Evolutionary conservation across 352 stramenopile species (phyloP).

Genomic region (Globisporangium iwayamae): DNA sequence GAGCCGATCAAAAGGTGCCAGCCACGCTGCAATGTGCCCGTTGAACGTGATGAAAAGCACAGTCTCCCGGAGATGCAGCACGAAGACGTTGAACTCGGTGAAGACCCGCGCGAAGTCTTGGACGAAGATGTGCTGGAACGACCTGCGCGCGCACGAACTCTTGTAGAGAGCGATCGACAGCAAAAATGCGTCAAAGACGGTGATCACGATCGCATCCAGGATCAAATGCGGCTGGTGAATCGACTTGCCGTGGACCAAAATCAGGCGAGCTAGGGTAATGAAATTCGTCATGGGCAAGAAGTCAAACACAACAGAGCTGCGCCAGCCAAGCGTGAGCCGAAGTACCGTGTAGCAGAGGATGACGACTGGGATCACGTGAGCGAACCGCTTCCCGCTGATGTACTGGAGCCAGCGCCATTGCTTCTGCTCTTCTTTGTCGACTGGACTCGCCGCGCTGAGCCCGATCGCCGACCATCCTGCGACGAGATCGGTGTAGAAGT

Average conservation of each 20-base stretch:
- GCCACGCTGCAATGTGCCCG: conserved; percentile 31
- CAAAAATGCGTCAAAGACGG: conserved; percentile 22
- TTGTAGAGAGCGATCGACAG: conserved; percentile 22
- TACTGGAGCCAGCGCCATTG: conserved; percentile 9
- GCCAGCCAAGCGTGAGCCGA: conserved; percentile 24
- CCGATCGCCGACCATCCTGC: conserved; percentile 12
- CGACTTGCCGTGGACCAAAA: conserved; percentile 14
- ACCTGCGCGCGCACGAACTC: conserved; percentile 20
- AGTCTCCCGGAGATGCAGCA: conserved; percentile 34
- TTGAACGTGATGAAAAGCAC: conserved; percentile 26
- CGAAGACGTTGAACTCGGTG: conserved; percentile 43
- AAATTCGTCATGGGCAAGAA: conserved; percentile 39
- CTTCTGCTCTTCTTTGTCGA: neutral
- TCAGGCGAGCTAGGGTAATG: conserved; percentile 28
- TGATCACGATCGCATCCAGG: conserved; percentile 22
- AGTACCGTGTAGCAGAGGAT: conserved; percentile 25
- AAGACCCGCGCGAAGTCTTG: conserved; percentile 35
- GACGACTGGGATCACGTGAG: conserved; percentile 10
- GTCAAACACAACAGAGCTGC: conserved; percentile 30
- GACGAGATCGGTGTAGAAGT: conserved; percentile 25
- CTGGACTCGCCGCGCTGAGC: neutral
- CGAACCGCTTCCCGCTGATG: conserved; percentile 11
- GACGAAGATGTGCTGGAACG: conserved; percentile 35
- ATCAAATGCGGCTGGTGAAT: conserved; percentile 16
- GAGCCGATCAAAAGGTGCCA: conserved; percentile 24